Evolutionary conservation across 768 basidiomycete genomes (phyloP), one percentile per base, ranked within the genome.

Genomic region (Mycena filopes): DNA sequence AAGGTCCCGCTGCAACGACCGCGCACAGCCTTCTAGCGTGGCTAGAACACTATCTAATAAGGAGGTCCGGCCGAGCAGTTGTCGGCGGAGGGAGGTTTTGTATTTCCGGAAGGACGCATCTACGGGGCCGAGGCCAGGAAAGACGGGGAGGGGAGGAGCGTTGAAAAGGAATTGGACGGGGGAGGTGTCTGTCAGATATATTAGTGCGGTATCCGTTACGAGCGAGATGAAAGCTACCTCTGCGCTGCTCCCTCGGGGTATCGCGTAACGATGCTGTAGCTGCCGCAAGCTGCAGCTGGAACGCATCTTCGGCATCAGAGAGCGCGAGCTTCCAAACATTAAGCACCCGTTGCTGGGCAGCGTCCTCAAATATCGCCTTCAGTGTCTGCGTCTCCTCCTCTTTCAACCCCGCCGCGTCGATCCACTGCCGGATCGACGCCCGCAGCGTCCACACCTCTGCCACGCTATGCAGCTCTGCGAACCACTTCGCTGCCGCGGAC

Each of bases 401-500:
- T 23, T 81, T 79, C 42, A 94, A 78, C n/a, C 75, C 75, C 18
- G 82, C 82, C 13, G 75, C 75, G 16, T 70, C 66, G 28, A 88
- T 73, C 83, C 83, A 87, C 48, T 77, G 82, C 60, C 79, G 77
- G 46, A 85, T 77, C 42, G 82, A 86, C 26, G 77, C 75, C 47
- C 92, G 82, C n/a, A 93, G 75, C 36, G 81, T 84, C 93, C 94
- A 95, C 10, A 94, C 84, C 42, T 90, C 90, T 43, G 83, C 83
- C 33, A 91, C 85, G 23, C 72, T 84, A n/a, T 83, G 77, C 21
- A 95, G 76, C 8, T 84, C 82, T 11, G 79, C 66, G 56, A 95
- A 79, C 91, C 91, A 93, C 51, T 77, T 77, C 8, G 80, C 75
- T 16, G 87, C 76, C 10, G 86, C 79, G 21, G 69, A 73, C 45